Evolutionary conservation across 148 eudicot species (phyloP).

Genomic region (Suaeda aralocaspica): DNA sequence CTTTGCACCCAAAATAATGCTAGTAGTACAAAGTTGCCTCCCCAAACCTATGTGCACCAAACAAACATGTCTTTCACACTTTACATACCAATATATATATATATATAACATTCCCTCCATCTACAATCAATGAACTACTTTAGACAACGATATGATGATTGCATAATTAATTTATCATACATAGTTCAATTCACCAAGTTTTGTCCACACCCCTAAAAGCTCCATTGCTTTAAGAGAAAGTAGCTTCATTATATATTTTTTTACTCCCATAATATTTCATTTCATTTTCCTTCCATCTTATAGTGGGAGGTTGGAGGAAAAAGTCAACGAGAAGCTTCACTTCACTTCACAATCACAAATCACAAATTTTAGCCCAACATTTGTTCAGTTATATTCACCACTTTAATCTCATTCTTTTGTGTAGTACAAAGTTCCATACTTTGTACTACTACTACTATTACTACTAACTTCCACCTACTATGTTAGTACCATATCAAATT

Average conservation of each 20-base stretch:
- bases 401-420: constrained; percentile 2
- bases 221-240: constrained; percentile 2
- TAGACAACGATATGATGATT: not conserved
- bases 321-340: constrained; percentile 21
- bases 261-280: no score
- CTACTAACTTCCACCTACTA: constrained; percentile 8
- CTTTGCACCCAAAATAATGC: no score
- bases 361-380: constrained; percentile 24
- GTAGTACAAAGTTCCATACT: constrained; percentile 26
- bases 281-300: no score
- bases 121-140: no score
- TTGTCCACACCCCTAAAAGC: constrained; percentile 1
- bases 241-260: no score
- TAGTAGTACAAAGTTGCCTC: no score
- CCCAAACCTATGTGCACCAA: no score
- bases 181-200: not conserved
- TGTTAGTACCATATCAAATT: not conserved
- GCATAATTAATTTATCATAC: not conserved
- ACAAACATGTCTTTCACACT: no score
- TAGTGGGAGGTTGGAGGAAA: constrained; percentile 14
- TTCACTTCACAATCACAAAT: no score
- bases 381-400: not conserved
- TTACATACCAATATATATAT: no score
- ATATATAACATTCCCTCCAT: no score
- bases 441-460: constrained; percentile 24